Conservation (phyloP, 257 asterid species). For the Solanum peruvianum region DNA sequence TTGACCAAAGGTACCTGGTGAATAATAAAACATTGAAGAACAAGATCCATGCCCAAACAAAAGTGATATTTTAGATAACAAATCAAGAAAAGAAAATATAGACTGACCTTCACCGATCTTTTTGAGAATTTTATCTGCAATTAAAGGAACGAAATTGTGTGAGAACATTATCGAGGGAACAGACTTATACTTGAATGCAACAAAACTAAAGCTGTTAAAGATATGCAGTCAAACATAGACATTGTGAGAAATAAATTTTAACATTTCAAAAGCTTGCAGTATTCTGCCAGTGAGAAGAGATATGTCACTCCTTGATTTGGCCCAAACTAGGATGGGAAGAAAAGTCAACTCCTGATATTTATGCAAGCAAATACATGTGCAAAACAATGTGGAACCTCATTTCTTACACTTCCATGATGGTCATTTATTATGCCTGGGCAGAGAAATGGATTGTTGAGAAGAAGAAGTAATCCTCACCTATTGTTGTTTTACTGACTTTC, state of each 20-base stretch:
- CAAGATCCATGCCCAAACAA: neutral
- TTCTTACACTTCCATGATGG: neutral
- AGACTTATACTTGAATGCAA: neutral
- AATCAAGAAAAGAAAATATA: neutral
- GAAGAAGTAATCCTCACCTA: neutral
- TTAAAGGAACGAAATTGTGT: neutral
- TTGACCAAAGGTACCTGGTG: conserved; percentile 44
- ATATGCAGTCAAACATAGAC: neutral
- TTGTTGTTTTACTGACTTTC: neutral
- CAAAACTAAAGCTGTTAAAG: neutral
- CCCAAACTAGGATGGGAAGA: neutral
- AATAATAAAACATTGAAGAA: neutral
- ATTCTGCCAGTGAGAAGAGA: neutral
- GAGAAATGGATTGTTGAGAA: neutral
- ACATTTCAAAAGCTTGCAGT: neutral
- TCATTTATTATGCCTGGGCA: neutral
- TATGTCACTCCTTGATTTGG: neutral
- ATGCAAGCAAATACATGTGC: neutral
- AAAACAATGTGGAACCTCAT: neutral
- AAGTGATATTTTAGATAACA: neutral
- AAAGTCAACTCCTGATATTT: neutral
- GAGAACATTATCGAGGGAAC: conserved; percentile 3
- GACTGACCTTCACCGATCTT: conserved; percentile 44
- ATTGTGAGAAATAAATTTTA: neutral
- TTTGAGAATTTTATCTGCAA: conserved; percentile 43